Evolutionary conservation across 2,329 filamentous ascomycete genomes (phyloP).

Genomic region (Clarireedia sp.): DNA sequence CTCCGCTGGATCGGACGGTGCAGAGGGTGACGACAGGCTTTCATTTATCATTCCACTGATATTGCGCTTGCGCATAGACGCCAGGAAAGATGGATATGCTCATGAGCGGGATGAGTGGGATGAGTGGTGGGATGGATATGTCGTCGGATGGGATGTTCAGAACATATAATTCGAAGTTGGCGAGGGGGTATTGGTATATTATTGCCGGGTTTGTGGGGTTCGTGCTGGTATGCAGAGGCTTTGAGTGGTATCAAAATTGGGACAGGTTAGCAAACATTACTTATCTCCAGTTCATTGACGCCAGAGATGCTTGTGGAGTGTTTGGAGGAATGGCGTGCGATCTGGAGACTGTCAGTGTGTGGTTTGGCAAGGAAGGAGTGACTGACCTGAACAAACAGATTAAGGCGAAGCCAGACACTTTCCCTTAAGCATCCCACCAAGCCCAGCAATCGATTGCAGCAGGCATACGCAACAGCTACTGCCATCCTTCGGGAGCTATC

Average conservation of each 20-base stretch:
- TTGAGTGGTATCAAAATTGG: slow-evolving; percentile 20
- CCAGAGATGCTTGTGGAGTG: background rate
- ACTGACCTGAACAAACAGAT: slow-evolving; percentile 28
- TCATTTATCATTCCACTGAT: background rate
- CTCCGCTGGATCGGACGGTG: background rate
- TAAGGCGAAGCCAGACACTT: slow-evolving; percentile 35
- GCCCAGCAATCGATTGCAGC: slow-evolving; percentile 38
- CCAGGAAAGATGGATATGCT: slow-evolving; percentile 9
- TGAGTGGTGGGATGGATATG: slow-evolving; percentile 20
- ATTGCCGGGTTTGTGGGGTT: slow-evolving; percentile 37
- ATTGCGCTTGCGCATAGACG: background rate
- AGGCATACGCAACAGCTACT: slow-evolving; percentile 51
- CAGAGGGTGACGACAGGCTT: background rate
- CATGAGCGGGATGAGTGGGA: slow-evolving; percentile 12
- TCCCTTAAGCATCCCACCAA: slow-evolving; percentile 42
- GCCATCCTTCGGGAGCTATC: slow-evolving; percentile 48
- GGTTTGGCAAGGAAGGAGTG: too few species aligned
- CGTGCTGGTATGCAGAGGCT: slow-evolving; percentile 13
- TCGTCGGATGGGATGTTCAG: slow-evolving; percentile 34
- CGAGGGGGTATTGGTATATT: slow-evolving; percentile 52
- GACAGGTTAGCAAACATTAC: slow-evolving; percentile 15
- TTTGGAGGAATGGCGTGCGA: too few species aligned
- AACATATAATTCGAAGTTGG: slow-evolving; percentile 42
- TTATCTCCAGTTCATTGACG: background rate
- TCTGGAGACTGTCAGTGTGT: too few species aligned